Percentiles rank a stretch among this genome's conserved stretches.
Evolutionary conservation across 352 stramenopile species (phyloP).

Genomic region (Globisporangium sylvaticum): DNA sequence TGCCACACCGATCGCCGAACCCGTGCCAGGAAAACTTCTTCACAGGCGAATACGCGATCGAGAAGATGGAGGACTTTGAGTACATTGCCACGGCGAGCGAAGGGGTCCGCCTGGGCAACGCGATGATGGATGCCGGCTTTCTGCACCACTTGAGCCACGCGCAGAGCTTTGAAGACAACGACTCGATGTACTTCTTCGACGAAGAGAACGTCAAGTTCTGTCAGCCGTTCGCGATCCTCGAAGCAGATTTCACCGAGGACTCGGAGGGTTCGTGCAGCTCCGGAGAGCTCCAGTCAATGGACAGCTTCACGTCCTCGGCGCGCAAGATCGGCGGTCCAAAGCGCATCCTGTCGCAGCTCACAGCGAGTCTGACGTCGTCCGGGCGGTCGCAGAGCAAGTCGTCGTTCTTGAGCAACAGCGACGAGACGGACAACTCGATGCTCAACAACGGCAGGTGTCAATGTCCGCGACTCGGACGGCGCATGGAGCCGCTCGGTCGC

Average conservation of each 20-base stretch:
- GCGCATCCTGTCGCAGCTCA: conserved; percentile 9
- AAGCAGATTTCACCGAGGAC: conserved; percentile 18
- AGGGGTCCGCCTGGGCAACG: conserved; percentile 41
- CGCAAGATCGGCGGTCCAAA: not conserved
- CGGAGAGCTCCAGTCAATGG: not conserved
- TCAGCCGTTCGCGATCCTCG: conserved; percentile 37
- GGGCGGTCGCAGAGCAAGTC: conserved; percentile 7
- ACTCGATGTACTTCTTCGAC: conserved; percentile 53
- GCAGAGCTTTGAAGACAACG: conserved; percentile 28
- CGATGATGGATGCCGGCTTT: conserved; percentile 57
- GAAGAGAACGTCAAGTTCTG: conserved; percentile 27
- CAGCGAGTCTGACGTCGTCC: conserved; percentile 9
- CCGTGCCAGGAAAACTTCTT: conserved; percentile 24
- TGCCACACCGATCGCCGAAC: not conserved
- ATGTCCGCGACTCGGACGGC: conserved; percentile 13
- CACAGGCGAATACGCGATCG: conserved; percentile 24
- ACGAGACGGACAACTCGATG: conserved; percentile 8
- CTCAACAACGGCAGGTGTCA: conserved; percentile 3
- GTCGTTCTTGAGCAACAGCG: conserved; percentile 10
- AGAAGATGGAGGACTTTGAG: conserved; percentile 34
- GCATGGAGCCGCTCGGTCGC: conserved; percentile 9
- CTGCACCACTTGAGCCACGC: conserved; percentile 49
- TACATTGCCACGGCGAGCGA: conserved; percentile 25
- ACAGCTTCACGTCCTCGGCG: conserved; percentile 7
- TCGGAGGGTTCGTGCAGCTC: conserved; percentile 9